These are phyloP conservation scores for Globisporangium cylindrosporum DNA, from an alignment of 352 stramenopile genomes.

Conservation along the genomic window DNA sequence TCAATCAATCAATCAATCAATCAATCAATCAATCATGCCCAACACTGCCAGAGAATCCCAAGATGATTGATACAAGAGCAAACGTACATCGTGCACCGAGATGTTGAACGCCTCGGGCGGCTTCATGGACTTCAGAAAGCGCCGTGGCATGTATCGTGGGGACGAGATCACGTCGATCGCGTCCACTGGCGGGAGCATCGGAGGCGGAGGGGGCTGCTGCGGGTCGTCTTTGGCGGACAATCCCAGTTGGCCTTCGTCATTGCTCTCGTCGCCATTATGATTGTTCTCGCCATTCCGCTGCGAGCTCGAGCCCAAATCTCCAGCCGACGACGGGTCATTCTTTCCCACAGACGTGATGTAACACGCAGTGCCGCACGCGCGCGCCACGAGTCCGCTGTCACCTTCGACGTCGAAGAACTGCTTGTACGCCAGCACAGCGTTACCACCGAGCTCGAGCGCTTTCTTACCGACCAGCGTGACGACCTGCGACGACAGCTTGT, in stretches of 20 bases:
- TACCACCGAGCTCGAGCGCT: constrained; percentile 95
- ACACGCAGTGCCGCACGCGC: constrained; percentile 94
- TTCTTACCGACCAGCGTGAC: constrained; percentile 92
- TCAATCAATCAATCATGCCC: neutral
- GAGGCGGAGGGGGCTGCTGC: neutral
- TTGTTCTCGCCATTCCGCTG: constrained; percentile 29
- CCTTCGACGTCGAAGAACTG: constrained; percentile 99
- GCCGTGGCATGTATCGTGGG: constrained; percentile 45
- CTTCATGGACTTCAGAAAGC: constrained; percentile 49
- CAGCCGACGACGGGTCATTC: constrained; percentile 21
- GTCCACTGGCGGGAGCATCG: constrained; percentile 21
- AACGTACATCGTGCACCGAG: constrained; percentile 66
- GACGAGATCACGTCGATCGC: constrained; percentile 40
- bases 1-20: neutral
- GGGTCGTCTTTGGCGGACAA: constrained; percentile 30
- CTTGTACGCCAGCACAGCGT: constrained; percentile 97
- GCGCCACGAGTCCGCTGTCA: constrained; percentile 95
- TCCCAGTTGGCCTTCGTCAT: constrained; percentile 22
- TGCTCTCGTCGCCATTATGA: constrained; percentile 23
- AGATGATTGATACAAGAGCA: neutral
- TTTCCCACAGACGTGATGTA: constrained; percentile 73
- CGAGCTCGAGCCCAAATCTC: constrained; percentile 1
- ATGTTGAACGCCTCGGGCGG: constrained; percentile 69
- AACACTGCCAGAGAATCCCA: neutral
- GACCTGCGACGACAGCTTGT: constrained; percentile 91